Evolutionary conservation across 352 stramenopile species (phyloP).

Genomic region (Pythium chondricola): DNA sequence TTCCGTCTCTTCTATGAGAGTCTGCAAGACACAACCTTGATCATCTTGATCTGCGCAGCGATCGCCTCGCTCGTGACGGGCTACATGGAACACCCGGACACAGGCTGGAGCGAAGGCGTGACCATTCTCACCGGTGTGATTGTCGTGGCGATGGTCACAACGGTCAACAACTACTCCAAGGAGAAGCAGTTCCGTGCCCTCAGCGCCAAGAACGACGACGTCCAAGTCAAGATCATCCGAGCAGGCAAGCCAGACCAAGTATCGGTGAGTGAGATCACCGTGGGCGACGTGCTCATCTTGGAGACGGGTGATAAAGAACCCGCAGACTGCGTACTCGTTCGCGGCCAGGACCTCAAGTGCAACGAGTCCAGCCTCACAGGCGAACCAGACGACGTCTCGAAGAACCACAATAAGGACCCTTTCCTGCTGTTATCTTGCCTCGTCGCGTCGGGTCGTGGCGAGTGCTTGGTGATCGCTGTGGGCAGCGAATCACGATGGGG

Average conservation of each 20-base stretch:
- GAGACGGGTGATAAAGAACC: constrained; percentile 92
- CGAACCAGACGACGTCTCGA: constrained; percentile 92
- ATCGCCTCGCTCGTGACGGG: constrained; percentile 81
- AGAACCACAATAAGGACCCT: constrained; percentile 61
- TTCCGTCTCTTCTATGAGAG: constrained; percentile 80
- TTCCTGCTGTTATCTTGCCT: constrained; percentile 88
- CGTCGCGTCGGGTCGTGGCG: constrained; percentile 56
- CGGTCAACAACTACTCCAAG: constrained; percentile 95
- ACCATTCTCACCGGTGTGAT: constrained; percentile 92
- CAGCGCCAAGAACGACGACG: constrained; percentile 86
- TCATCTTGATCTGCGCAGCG: constrained; percentile 85
- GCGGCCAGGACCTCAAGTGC: constrained; percentile 90
- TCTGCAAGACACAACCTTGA: constrained; percentile 87
- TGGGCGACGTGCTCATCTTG: constrained; percentile 89
- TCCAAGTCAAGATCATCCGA: constrained; percentile 77
- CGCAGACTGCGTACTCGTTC: constrained; percentile 91
- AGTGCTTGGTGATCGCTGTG: constrained; percentile 83
- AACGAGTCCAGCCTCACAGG: constrained; percentile 96
- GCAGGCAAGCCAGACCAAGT: constrained; percentile 61
- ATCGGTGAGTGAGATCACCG: constrained; percentile 63
- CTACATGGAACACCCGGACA: constrained; percentile 70
- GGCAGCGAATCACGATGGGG: constrained; percentile 81
- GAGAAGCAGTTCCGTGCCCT: constrained; percentile 86
- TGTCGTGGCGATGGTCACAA: constrained; percentile 93
- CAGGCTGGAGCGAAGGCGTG: constrained; percentile 92